phyloP scores from a whole-genome alignment of 164 flowering plant species.

The Annona cherimola region DNA sequence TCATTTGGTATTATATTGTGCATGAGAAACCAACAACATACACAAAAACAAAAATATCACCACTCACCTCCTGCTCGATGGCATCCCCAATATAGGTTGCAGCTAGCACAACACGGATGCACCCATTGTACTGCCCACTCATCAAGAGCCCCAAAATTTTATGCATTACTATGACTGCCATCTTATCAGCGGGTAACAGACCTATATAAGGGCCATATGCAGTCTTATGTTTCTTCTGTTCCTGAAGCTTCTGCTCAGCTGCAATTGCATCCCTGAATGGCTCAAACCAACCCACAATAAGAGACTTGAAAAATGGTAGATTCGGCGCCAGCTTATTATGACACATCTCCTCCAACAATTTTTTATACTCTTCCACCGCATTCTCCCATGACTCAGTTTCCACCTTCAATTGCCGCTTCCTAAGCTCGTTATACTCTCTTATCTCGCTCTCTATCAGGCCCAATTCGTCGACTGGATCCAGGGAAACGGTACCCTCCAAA shows the following conservation, averaged over 20 bases:
- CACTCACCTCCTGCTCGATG: conserved; percentile 76
- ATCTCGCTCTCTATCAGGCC: conserved; percentile 34
- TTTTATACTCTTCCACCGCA: conserved; percentile 70
- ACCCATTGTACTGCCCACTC: conserved; percentile 51
- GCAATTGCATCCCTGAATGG: conserved; percentile 66
- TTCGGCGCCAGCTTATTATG: conserved; percentile 76
- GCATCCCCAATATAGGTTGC: conserved; percentile 77
- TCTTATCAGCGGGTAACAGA: conserved; percentile 73
- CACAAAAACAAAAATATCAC: not conserved
- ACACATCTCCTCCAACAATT: conserved; percentile 71
- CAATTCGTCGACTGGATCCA: not conserved
- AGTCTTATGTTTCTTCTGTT: conserved; percentile 44
- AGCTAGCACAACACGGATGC: conserved; percentile 68
- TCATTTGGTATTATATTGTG: not conserved
- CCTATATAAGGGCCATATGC: conserved; percentile 59
- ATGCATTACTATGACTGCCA: conserved; percentile 96
- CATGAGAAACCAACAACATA: not conserved
- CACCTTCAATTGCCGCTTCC: conserved; percentile 71
- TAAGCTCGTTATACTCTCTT: conserved; percentile 43
- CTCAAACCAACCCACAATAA: conserved; percentile 89
- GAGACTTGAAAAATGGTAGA: conserved; percentile 65
- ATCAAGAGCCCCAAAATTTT: conserved; percentile 81
- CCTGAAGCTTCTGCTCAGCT: conserved; percentile 53
- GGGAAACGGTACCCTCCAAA: conserved; percentile 18
- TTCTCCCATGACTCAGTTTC: conserved; percentile 93